These are phyloP conservation scores for Ilyonectria sp. DNA, from an alignment of 2,329 filamentous ascomycete species.

Conservation along the genomic window DNA sequence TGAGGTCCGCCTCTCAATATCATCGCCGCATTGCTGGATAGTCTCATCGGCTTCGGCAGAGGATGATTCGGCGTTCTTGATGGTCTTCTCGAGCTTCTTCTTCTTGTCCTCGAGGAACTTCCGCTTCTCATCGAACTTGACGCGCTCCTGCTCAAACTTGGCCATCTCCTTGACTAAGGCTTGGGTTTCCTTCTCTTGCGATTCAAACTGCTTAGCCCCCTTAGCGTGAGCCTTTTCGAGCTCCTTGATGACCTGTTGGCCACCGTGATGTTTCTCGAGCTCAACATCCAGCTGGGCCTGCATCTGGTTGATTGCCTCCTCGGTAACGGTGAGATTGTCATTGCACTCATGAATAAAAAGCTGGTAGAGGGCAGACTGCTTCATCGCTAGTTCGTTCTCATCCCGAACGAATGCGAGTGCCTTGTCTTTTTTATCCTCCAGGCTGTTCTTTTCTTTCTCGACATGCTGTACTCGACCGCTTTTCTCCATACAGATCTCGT, in stretches of 20 bases:
- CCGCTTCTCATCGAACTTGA: slow-evolving; percentile 98
- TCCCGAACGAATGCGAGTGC: slow-evolving; percentile 90
- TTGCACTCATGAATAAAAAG: slow-evolving; percentile 90
- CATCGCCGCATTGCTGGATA: slow-evolving; percentile 82
- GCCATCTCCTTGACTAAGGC: slow-evolving; percentile 87
- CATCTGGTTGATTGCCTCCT: slow-evolving; percentile 93
- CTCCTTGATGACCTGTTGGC: slow-evolving; percentile 90
- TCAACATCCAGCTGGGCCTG: slow-evolving; percentile 89
- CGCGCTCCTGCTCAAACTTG: slow-evolving; percentile 94
- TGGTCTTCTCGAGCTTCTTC: slow-evolving; percentile 94
- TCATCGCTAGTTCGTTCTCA: slow-evolving; percentile 91
- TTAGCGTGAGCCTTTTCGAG: slow-evolving; percentile 88
- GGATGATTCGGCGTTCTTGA: slow-evolving; percentile 82
- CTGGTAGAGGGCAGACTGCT: slow-evolving; percentile 94
- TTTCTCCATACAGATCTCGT: slow-evolving; percentile 96
- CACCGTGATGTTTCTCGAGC: slow-evolving; percentile 91
- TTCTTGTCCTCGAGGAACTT: slow-evolving; percentile 93
- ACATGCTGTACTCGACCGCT: slow-evolving; percentile 96
- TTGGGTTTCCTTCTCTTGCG: slow-evolving; percentile 86
- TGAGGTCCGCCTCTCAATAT: slow-evolving; percentile 82
- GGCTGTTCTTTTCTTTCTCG: slow-evolving; percentile 92
- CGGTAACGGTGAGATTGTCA: slow-evolving; percentile 89
- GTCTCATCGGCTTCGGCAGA: slow-evolving; percentile 82
- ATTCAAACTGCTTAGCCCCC: slow-evolving; percentile 86
- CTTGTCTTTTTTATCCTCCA: slow-evolving; percentile 98